Base-by-base conservation (phyloP, 805 yeast genomes). In the Candida montana region DNA sequence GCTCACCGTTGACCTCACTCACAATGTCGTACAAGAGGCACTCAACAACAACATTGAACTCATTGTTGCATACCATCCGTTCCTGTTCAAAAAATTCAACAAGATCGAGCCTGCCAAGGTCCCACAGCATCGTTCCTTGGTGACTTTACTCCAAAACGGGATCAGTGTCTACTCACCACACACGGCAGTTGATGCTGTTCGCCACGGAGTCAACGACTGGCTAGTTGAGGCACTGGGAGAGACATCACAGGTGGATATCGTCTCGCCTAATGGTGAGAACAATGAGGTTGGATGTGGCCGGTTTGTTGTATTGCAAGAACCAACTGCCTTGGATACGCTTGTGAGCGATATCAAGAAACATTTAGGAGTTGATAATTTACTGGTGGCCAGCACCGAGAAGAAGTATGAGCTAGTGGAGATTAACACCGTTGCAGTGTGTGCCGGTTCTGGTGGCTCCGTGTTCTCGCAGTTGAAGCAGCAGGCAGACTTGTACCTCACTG, bases 141-240 rank as follows among this genome's bases (percentile, higher is more conserved):
- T 91, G 31, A 73, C 74, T 41, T 70, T 93, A 53, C 81, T 88
- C 39, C 81, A 79, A 49, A 72, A 79, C 45, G 84, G 86, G n/a
- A 75, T 93, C 42, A 77, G 89, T 37, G 99, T 93, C 2, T 93
- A 93, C 60, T 83, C 83, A 41, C 99, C 99, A 20, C 99, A 93
- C 58, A 91, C 99, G 1, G 89, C 98, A 0, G 84, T 93, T 4
- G 99, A 93, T 63, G 91, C 97, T 19, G 93, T 93, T 9, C 62
- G 63, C 11, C 84, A 83, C n/a, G 99, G 99, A 18, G 96, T 93
- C 47, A 93, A 93, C 52, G 98, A 89, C 59, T 93, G 95, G 83
- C 69, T 93, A 32, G 83, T 77, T 1, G 77, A 75, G 30, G 85
- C 86, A 2, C 62, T 83, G 6, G 55, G 75, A 3, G 55, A 61